Conservation (phyloP, 2,329 filamentous ascomycete genomes). For the Penicillium sp. region DNA sequence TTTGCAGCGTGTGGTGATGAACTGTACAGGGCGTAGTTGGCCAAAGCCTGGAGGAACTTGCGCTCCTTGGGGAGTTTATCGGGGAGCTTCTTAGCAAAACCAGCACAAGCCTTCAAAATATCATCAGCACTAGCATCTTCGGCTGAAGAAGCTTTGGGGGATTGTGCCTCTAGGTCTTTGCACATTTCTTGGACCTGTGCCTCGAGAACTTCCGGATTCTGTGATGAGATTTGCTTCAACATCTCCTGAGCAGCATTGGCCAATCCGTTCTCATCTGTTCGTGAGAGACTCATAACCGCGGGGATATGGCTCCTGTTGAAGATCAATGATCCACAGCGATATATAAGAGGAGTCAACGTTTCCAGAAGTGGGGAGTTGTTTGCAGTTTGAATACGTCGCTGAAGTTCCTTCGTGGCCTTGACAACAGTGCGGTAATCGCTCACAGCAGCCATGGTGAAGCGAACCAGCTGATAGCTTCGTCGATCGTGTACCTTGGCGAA, state of each 20-base stretch:
- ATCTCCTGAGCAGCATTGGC: conserved; percentile 81
- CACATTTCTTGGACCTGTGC: conserved; percentile 90
- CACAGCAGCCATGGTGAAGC: conserved; percentile 78
- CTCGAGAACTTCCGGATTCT: conserved; percentile 86
- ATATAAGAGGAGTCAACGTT: conserved; percentile 77
- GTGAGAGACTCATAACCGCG: conserved; percentile 82
- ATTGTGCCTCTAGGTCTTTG: conserved; percentile 76
- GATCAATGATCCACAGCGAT: conserved; percentile 77
- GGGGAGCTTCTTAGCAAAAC: conserved; percentile 83
- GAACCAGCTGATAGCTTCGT: conserved; percentile 82
- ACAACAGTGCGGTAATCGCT: conserved; percentile 90
- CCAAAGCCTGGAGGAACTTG: conserved; percentile 76
- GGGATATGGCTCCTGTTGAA: conserved; percentile 95
- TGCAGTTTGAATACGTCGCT: conserved; percentile 72
- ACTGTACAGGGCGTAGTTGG: conserved; percentile 79
- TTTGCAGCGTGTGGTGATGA: conserved; percentile 81
- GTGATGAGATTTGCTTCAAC: conserved; percentile 85
- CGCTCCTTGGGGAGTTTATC: conserved; percentile 78
- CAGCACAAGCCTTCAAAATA: conserved; percentile 88
- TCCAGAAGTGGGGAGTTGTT: conserved; percentile 66
- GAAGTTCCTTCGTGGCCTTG: conserved; percentile 85
- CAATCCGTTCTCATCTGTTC: conserved; percentile 76
- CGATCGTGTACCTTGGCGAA: conserved; percentile 91
- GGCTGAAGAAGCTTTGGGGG: conserved; percentile 65
- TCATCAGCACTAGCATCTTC: conserved; percentile 79